phyloP scores from a whole-genome alignment of 805 yeast genomes.

The Saccharomycopsis vini region DNA sequence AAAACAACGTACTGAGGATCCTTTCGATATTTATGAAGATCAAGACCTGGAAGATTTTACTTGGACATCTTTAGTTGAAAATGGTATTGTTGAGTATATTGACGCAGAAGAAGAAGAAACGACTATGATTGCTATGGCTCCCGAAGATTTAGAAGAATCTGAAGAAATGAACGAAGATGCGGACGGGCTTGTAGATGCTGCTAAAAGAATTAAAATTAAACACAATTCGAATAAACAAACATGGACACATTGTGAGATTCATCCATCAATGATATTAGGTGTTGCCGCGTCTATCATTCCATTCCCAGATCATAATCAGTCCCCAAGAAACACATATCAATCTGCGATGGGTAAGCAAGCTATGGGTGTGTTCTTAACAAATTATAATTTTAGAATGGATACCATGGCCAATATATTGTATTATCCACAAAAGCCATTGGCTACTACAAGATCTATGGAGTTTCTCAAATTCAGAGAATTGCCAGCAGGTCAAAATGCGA shows the following conservation, averaged over 20 bases:
- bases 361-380: constrained; percentile 96
- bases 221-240: constrained; percentile 60
- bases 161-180: constrained; percentile 35
- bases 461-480: constrained; percentile 92
- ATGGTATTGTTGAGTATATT: constrained; percentile 90
- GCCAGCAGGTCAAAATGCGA: constrained; percentile 98
- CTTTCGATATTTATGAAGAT: constrained; percentile 33
- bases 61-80: constrained; percentile 75
- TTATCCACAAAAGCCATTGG: constrained; percentile 96
- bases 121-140: constrained; percentile 96
- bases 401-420: constrained; percentile 97
- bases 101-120: constrained; percentile 99
- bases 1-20: constrained; percentile 48
- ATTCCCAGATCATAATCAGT: constrained; percentile 98
- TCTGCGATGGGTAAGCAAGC: constrained; percentile 99
- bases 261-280: constrained; percentile 97
- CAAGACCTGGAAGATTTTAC: constrained; percentile 54
- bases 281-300: constrained; percentile 99
- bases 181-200: constrained; percentile 53
- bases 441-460: constrained; percentile 97
- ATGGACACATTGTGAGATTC: constrained; percentile 97
- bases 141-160: constrained; percentile 70
- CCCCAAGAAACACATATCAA: constrained; percentile 98
- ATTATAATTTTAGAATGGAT: constrained; percentile 95
- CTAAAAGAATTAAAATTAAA: constrained; percentile 75